These are phyloP conservation scores for Neotropicomus parvogracilis DNA, from an alignment of 1,284 basidiomycete species.

Conservation along the genomic window DNA sequence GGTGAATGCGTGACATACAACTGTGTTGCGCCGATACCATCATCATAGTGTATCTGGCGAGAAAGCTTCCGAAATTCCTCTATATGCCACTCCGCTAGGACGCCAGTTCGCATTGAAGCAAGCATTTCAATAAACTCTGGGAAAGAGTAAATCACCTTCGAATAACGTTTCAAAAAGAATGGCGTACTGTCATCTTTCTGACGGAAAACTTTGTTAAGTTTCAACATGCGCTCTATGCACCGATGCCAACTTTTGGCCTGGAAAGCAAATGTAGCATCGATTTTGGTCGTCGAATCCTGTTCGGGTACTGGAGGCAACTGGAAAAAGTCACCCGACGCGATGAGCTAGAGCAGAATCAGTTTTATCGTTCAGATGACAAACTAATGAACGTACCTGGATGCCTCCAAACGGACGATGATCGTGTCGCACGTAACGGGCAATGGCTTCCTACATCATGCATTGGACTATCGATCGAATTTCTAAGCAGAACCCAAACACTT, in stretches of 20 bases:
- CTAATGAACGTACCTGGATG: slow-evolving; percentile 50
- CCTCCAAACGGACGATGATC: slow-evolving; percentile 62
- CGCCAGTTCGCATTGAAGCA: slow-evolving; percentile 67
- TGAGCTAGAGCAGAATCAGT: slow-evolving; percentile 43
- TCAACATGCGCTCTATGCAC: slow-evolving; percentile 39
- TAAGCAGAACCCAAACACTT: slow-evolving; percentile 9
- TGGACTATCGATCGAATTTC: neutral
- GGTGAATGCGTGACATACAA: slow-evolving; percentile 38
- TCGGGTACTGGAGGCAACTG: slow-evolving; percentile 75
- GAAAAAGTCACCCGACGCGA: slow-evolving; percentile 78
- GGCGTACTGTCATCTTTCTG: slow-evolving; percentile 43
- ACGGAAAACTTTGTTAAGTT: slow-evolving; percentile 43
- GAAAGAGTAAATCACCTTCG: neutral
- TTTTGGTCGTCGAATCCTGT: slow-evolving; percentile 29
- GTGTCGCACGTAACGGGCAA: slow-evolving; percentile 51
- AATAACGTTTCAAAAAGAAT: neutral
- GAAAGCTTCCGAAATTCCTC: slow-evolving; percentile 44
- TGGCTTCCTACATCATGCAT: slow-evolving; percentile 27
- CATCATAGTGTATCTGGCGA: slow-evolving; percentile 43
- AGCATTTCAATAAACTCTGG: slow-evolving; percentile 70
- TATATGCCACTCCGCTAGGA: slow-evolving; percentile 35
- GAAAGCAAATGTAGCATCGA: slow-evolving; percentile 55
- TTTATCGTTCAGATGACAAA: neutral
- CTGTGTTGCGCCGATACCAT: slow-evolving; percentile 62
- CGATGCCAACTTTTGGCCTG: slow-evolving; percentile 60